phyloP scores from a whole-genome alignment of 2,329 filamentous ascomycete species.

The Phyllachora maydis region DNA sequence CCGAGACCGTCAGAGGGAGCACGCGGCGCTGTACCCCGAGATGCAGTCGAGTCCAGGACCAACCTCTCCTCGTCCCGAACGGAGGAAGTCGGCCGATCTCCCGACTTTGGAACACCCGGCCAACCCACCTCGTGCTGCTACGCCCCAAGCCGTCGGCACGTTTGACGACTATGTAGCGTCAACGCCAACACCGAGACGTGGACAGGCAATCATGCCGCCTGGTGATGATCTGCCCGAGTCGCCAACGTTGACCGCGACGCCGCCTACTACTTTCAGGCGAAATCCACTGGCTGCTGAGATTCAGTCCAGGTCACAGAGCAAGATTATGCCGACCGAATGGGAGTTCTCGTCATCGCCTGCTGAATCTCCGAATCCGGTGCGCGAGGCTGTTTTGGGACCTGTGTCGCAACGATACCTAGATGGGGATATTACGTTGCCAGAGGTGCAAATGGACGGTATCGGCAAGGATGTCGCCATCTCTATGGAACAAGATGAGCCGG shows the following conservation, averaged over 20 bases:
- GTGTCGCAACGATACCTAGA: too few species aligned
- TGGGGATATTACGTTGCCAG: too few species aligned
- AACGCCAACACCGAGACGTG: constrained; percentile 38
- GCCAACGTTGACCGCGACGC: too few species aligned
- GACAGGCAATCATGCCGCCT: constrained; percentile 24
- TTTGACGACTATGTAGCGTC: constrained; percentile 33
- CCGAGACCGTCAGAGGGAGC: constrained; percentile 48
- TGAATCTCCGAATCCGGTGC: constrained; percentile 21
- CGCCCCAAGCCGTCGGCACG: constrained; percentile 21
- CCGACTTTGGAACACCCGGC: too few species aligned
- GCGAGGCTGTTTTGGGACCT: too few species aligned
- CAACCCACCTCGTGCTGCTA: constrained; percentile 17
- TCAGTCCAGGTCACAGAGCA: constrained; percentile 22
- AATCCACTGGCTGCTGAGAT: constrained; percentile 31
- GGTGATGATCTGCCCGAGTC: constrained; percentile 35
- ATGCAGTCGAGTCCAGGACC: constrained; percentile 33
- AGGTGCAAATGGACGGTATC: too few species aligned
- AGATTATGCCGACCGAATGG: constrained; percentile 22
- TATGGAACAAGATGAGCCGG: too few species aligned
- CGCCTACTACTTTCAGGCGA: constrained; percentile 27
- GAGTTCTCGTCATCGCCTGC: constrained; percentile 33
- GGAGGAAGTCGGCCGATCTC: constrained; percentile 2
- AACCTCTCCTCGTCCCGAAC: constrained; percentile 1
- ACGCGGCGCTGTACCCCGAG: constrained; percentile 45
- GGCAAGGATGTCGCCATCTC: too few species aligned